Evolutionary conservation across 441 rosid species (phyloP).

Genomic region (Erodium trifolium): DNA sequence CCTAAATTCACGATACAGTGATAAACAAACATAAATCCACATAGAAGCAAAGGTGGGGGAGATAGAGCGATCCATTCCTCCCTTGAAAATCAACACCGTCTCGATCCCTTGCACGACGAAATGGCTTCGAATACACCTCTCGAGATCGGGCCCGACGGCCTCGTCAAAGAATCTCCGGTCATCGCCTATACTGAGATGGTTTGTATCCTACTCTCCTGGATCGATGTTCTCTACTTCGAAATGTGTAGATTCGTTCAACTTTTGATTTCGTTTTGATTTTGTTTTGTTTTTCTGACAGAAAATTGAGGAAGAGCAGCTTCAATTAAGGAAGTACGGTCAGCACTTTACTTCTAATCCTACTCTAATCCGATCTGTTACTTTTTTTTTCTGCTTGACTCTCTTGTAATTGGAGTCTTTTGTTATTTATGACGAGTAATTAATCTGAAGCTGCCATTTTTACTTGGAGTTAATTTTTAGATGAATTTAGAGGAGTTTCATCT

Average conservation of each 20-base stretch:
- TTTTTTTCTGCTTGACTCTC: neutral
- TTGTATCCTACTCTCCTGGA: constrained; percentile 5
- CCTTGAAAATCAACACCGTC: neutral
- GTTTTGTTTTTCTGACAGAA: constrained; percentile 35
- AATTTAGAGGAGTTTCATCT: neutral
- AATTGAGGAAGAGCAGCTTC: constrained; percentile 80
- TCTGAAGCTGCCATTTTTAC: neutral
- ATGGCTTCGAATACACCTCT: constrained; percentile 50
- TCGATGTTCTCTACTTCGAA: neutral
- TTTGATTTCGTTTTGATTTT: constrained; percentile 3
- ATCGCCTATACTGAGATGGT: constrained; percentile 92
- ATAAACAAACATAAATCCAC: neutral
- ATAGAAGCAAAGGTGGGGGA: neutral
- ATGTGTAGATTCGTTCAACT: neutral
- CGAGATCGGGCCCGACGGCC: constrained; percentile 88
- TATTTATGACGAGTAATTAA: neutral
- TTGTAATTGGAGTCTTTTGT: too few species aligned
- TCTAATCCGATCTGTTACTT: constrained; percentile 4
- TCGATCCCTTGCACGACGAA: neutral
- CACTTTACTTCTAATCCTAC: neutral
- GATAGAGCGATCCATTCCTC: neutral
- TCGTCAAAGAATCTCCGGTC: constrained; percentile 69
- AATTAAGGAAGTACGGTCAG: constrained; percentile 59
- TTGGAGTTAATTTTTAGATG: neutral
- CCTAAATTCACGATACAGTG: neutral